Base-by-base conservation (phyloP, 2,329 filamentous ascomycete genomes). In the Metarhizium album region DNA sequence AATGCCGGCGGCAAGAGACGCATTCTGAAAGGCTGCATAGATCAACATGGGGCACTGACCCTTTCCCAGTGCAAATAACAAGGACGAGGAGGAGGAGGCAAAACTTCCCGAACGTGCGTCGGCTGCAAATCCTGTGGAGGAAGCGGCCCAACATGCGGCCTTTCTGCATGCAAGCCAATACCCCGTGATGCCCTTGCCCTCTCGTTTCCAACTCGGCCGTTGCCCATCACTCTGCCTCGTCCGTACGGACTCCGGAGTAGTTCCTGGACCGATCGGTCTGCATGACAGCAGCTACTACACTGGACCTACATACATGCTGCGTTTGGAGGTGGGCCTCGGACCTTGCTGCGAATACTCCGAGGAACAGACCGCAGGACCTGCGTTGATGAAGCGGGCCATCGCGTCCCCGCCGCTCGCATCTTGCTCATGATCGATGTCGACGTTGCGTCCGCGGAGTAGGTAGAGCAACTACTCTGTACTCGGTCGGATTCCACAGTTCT, bases 21-120 rank as follows among this genome's bases (percentile, higher is more conserved):
- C 61, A 53, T 60, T 60, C 58, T 69, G 66, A 70, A 69, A 70
- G 67, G 67, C 62, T 60, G 57, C 59, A 43, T 43, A n/a, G n/a
- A n/a, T n/a, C n/a, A n/a, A n/a, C n/a, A 43, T 43, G 40, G 40
- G 24, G 11, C 40, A 24, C 18, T n/a, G n/a, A n/a, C 22, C 5
- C 16, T 29, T 43, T n/a, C 20, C 18, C 55, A 54, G 54, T 49
- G 49, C 46, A 53, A 23, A n/a, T n/a, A n/a, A n/a, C n/a, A n/a
- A n/a, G n/a, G 37, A 42, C 33, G 42, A 52, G 43, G 42, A 46
- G 22, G 43, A 27, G 46, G 27, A 37, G 53, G 54, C 54, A 59
- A 60, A n/a, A 57, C 57, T 57, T 56, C 54, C 53, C 55, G 42
- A 47, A 43, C 7, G 40, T 43, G 40, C 40, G 37, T 40, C n/a